Conservation (phyloP, 139 green algal species). For the Micractinium conductrix region DNA sequence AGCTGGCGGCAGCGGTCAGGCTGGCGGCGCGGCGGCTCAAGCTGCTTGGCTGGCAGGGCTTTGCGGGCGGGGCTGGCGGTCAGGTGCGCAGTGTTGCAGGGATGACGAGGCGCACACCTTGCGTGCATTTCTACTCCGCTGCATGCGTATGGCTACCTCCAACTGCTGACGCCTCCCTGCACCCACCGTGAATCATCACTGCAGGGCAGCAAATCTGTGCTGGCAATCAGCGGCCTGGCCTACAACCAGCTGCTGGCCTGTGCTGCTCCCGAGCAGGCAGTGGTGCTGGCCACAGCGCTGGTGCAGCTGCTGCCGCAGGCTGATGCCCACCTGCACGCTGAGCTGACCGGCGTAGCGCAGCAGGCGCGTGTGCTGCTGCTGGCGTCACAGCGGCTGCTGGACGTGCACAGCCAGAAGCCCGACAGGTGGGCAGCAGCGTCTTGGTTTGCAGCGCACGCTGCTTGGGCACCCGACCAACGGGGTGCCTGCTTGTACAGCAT, state of each 20-base stretch:
- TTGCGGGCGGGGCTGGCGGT: neutral
- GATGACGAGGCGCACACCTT: neutral
- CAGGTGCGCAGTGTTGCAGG: neutral
- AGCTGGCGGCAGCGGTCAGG: conserved; percentile 14
- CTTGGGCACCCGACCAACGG: too few species aligned
- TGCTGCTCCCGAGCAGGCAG: neutral
- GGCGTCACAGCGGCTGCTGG: conserved; percentile 27
- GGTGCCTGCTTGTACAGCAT: too few species aligned
- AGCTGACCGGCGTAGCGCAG: neutral
- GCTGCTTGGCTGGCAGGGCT: conserved; percentile 4
- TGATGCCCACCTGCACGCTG: too few species aligned
- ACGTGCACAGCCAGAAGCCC: neutral
- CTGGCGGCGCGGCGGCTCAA: conserved; percentile 7
- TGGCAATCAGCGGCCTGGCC: neutral
- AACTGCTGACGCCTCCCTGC: neutral
- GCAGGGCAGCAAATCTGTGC: neutral
- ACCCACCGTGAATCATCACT: neutral
- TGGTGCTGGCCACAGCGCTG: conserved; percentile 2
- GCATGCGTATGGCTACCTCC: neutral
- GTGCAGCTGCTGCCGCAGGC: neutral
- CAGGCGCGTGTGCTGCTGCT: conserved; percentile 28
- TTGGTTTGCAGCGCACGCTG: too few species aligned
- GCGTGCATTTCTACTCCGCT: neutral
- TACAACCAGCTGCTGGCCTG: conserved; percentile 30
- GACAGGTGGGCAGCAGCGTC: conserved; percentile 21